Percentiles rank a stretch among this genome's conserved stretches.
Evolutionary conservation across 2,329 filamentous ascomycete genomes (phyloP).

Genomic region (Paraphaeosphaeria sporulosa): DNA sequence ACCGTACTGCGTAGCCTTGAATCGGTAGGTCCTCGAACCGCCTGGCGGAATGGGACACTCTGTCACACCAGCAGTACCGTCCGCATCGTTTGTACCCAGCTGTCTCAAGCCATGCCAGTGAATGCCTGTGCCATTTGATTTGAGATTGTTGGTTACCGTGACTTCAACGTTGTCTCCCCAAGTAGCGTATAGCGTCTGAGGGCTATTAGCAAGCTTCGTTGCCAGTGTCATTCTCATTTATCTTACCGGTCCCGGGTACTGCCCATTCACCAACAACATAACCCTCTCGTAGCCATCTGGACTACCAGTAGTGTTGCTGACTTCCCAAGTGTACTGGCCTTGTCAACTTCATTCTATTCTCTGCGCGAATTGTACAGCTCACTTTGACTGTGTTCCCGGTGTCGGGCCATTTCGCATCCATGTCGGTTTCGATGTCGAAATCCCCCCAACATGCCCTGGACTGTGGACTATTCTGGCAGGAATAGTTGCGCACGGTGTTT

Average conservation of each 20-base stretch:
- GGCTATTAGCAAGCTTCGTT: constrained; percentile 23
- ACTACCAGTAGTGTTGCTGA: constrained; percentile 53
- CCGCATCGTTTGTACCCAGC: constrained; percentile 50
- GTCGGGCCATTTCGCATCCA: constrained; percentile 52
- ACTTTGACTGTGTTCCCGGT: constrained; percentile 50
- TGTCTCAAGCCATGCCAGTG: constrained; percentile 62
- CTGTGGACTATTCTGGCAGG: constrained; percentile 43
- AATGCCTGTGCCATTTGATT: constrained; percentile 58
- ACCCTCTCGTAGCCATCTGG: constrained; percentile 55
- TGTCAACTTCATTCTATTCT: constrained; percentile 9
- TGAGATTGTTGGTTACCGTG: constrained; percentile 46
- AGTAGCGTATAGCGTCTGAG: constrained; percentile 52
- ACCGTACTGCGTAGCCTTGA: constrained; percentile 47
- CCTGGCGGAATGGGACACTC: constrained; percentile 74
- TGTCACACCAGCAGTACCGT: constrained; percentile 59
- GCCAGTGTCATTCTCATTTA: background rate
- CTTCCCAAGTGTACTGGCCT: constrained; percentile 52
- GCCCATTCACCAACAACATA: constrained; percentile 55
- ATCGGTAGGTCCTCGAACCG: constrained; percentile 40
- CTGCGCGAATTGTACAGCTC: constrained; percentile 4
- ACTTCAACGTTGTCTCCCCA: constrained; percentile 52
- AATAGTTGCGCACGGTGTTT: constrained; percentile 13
- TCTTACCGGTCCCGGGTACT: constrained; percentile 55
- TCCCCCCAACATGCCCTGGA: constrained; percentile 42
- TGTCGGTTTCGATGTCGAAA: constrained; percentile 54